phyloP scores from a whole-genome alignment of 2,329 filamentous ascomycete genomes.

The Neobulgaria alba region DNA sequence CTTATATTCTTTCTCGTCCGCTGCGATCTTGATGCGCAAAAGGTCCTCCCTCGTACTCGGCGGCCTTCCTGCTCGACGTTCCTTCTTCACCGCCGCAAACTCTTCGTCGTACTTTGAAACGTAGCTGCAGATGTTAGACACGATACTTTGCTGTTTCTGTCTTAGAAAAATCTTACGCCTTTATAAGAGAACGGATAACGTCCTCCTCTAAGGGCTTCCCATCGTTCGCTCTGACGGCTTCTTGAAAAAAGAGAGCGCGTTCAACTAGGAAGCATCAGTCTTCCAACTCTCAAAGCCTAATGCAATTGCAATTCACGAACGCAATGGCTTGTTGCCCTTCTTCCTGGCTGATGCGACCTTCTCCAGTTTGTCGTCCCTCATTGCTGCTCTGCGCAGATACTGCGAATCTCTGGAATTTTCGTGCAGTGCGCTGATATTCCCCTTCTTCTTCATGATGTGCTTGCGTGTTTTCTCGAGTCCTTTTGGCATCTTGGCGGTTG shows the following conservation, averaged over 20 bases:
- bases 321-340: slow-evolving; percentile 65
- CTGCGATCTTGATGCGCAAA: slow-evolving; percentile 60
- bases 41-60: slow-evolving; percentile 69
- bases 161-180: slow-evolving; percentile 43
- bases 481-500: slow-evolving; percentile 58
- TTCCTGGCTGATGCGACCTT: slow-evolving; percentile 60
- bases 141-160: slow-evolving; percentile 1
- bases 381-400: slow-evolving; percentile 67
- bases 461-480: slow-evolving; percentile 78
- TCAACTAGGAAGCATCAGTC: slow-evolving; percentile 42
- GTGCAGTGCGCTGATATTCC: slow-evolving; percentile 66
- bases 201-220: slow-evolving; percentile 42
- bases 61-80: slow-evolving; percentile 70
- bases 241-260: slow-evolving; percentile 64
- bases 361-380: slow-evolving; percentile 74
- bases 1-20: slow-evolving; percentile 70
- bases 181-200: slow-evolving; percentile 52
- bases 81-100: slow-evolving; percentile 53
- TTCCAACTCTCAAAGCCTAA: not conserved
- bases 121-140: slow-evolving; percentile 38
- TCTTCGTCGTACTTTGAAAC: slow-evolving; percentile 65
- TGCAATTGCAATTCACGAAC: slow-evolving; percentile 35
- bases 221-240: slow-evolving; percentile 46
- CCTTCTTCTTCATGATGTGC: slow-evolving; percentile 80
- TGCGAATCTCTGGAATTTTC: slow-evolving; percentile 82